Conservation (phyloP, 306 rosid species). For the Cicer pinnatifidum region DNA sequence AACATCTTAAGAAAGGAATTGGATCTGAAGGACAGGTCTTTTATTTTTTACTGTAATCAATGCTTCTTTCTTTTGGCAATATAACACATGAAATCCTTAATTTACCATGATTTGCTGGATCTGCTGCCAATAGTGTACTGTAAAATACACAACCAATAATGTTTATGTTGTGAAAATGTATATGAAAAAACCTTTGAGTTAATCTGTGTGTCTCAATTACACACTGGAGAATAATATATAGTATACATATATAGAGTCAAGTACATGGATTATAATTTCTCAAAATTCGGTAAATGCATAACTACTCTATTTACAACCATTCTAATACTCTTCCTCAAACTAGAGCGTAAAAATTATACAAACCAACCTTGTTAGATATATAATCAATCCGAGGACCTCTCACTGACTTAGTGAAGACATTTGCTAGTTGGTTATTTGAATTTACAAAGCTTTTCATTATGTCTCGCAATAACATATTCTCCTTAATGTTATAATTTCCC, state of each 20-base stretch:
- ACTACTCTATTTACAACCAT: background rate
- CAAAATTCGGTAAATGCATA: too few relatives aligned
- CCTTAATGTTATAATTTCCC: constrained; percentile 4
- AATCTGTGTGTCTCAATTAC: background rate
- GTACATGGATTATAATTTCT: too few relatives aligned
- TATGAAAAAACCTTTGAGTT: background rate
- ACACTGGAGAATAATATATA: background rate
- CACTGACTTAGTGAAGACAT: background rate
- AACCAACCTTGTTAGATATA: constrained; percentile 1
- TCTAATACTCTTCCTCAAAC: background rate
- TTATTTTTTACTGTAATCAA: background rate
- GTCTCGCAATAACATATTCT: background rate
- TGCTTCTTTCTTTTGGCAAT: constrained; percentile 29
- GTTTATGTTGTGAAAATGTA: background rate
- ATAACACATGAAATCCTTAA: constrained; percentile 31
- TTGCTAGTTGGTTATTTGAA: background rate
- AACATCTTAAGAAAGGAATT: constrained; percentile 78
- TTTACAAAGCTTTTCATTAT: background rate
- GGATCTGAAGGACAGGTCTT: constrained; percentile 83
- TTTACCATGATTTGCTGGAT: constrained; percentile 28
- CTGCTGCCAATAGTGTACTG: constrained; percentile 17
- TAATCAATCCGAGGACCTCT: background rate
- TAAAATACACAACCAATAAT: constrained; percentile 28
- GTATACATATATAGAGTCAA: background rate
- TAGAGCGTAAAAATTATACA: background rate